Evolutionary conservation across 495 filamentous ascomycete species (phyloP).

Genomic region (Penicillium coprophilum): DNA sequence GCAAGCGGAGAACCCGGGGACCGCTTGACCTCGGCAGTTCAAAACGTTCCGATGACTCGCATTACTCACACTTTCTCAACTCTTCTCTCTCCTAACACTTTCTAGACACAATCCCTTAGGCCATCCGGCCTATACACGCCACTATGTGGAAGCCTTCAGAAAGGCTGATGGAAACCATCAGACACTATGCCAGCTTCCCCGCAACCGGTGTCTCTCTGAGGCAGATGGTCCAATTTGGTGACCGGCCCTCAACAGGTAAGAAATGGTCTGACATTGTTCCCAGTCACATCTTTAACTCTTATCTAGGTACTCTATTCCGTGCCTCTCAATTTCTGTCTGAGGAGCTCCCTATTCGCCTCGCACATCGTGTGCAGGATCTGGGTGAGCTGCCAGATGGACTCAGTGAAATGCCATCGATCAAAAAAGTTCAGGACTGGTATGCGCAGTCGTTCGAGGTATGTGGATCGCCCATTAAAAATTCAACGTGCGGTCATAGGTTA

Average conservation of each 20-base stretch:
- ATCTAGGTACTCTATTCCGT: conserved; percentile 85
- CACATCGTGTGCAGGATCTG: conserved; percentile 93
- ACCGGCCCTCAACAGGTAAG: conserved; percentile 81
- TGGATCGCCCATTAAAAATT: conserved; percentile 6
- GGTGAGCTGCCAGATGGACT: conserved; percentile 92
- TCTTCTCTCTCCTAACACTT: conserved; percentile 10
- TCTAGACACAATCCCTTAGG: conserved; percentile 17
- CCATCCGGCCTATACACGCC: conserved; percentile 30
- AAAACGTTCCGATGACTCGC: conserved; percentile 13
- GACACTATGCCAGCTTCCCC: conserved; percentile 95
- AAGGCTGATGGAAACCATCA: conserved; percentile 96
- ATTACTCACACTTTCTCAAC: conserved; percentile 15
- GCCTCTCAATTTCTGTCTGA: conserved; percentile 98
- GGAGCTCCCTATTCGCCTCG: conserved; percentile 94
- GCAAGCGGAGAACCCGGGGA: conserved; percentile 19
- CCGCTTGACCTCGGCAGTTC: conserved; percentile 29
- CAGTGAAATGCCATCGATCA: conserved; percentile 97
- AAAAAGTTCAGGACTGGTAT: conserved; percentile 95
- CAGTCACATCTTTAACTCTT: conserved; percentile 5
- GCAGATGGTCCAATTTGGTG: conserved; percentile 99
- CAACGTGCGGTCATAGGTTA: conserved; percentile 13
- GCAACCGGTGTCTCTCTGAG: conserved; percentile 94
- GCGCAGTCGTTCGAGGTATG: conserved; percentile 97
- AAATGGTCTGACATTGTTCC: not conserved
- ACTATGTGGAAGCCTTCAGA: conserved; percentile 89